Conservation (phyloP, 2,329 filamentous ascomycete species). For the Pseudocercospora macadamiae region DNA sequence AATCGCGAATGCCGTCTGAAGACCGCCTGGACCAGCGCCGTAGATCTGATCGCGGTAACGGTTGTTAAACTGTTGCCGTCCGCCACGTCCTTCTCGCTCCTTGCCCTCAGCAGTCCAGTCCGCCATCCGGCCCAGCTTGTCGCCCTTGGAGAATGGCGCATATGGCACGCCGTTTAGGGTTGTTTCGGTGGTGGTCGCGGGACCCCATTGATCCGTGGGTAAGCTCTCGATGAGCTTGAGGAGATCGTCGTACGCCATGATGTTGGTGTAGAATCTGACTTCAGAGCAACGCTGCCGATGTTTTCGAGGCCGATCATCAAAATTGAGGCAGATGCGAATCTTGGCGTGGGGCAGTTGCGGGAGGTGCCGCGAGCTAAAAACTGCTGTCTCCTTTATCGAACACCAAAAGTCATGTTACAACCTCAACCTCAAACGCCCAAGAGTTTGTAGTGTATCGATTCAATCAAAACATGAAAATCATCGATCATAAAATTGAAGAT, state of each 20-base stretch:
- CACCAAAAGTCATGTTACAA: too few species aligned
- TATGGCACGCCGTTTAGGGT: constrained; percentile 95
- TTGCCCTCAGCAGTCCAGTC: constrained; percentile 96
- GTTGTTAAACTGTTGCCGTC: constrained; percentile 85
- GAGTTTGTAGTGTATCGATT: too few species aligned
- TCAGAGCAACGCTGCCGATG: too few species aligned
- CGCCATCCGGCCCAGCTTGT: constrained; percentile 98
- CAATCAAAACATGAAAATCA: too few species aligned
- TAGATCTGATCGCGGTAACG: constrained; percentile 97
- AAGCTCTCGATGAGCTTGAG: constrained; percentile 53
- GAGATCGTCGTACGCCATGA: constrained; percentile 51
- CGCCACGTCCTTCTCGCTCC: constrained; percentile 69
- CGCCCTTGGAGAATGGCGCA: constrained; percentile 96
- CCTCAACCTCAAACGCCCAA: too few species aligned
- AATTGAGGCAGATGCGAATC: too few species aligned
- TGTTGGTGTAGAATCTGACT: too few species aligned
- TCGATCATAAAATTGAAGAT: too few species aligned
- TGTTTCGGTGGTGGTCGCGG: constrained; percentile 77
- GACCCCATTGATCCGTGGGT: constrained; percentile 70
- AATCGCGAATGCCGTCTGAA: constrained; percentile 78
- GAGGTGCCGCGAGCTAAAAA: too few species aligned
- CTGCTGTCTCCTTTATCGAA: too few species aligned
- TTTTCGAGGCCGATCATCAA: too few species aligned
- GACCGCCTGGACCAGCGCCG: constrained; percentile 76
- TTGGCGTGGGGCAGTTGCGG: too few species aligned